These are phyloP conservation scores for Ophiostoma ulmi DNA, from an alignment of 2,329 filamentous ascomycete species.

Conservation along the genomic window DNA sequence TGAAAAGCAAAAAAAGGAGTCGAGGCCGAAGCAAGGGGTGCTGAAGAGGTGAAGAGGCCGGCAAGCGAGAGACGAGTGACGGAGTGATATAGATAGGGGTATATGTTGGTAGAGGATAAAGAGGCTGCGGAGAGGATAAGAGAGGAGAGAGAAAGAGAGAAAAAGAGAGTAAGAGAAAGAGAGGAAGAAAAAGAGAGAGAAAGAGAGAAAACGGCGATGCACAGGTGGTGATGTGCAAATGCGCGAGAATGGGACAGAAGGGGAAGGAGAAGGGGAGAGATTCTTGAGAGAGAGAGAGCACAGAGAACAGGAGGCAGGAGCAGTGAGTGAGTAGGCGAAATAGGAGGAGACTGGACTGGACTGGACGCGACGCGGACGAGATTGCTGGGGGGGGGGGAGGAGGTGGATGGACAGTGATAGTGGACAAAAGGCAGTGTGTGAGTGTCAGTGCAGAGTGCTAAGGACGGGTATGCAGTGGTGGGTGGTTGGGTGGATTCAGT, in stretches of 20 bases:
- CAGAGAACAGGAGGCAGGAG: background rate
- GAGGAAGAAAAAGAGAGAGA: too few species aligned
- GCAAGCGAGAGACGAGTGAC: background rate
- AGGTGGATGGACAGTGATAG: background rate
- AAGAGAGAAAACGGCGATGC: conserved; percentile 27
- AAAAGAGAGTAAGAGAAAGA: background rate
- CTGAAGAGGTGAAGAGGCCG: background rate
- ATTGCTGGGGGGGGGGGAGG: conserved; percentile 3
- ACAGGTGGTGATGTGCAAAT: conserved; percentile 25
- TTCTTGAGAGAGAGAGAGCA: conserved; percentile 32
- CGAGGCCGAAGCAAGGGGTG: conserved; percentile 1
- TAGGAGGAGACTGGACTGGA: background rate
- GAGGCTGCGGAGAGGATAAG: background rate
- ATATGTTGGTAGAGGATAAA: background rate
- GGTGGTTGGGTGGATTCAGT: conserved; percentile 9
- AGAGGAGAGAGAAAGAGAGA: background rate
- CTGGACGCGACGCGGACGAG: background rate
- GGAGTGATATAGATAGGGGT: background rate
- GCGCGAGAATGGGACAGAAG: conserved; percentile 24
- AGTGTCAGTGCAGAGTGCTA: background rate
- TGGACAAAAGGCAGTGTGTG: background rate
- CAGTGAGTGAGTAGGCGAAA: conserved; percentile 15
- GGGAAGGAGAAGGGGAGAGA: conserved; percentile 31
- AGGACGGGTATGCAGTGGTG: background rate
- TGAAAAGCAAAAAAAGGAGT: background rate